Conservation (phyloP, 192 early-diverging fungal species). For the Mycoemilia scoparia region DNA sequence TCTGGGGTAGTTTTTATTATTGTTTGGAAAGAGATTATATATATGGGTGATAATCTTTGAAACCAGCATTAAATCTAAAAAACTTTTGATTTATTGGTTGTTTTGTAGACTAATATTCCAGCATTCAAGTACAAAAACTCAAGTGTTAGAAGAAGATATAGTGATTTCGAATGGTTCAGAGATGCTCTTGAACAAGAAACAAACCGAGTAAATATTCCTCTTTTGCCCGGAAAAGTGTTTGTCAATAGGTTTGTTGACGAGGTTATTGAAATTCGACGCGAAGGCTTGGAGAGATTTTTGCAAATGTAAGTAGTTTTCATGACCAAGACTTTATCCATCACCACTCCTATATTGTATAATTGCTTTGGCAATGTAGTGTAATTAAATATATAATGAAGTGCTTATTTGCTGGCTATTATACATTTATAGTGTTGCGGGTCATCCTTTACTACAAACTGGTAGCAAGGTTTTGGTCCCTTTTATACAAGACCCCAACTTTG, state of each 20-base stretch:
- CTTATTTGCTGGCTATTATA: no score
- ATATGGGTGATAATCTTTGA: no score
- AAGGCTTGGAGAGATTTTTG: slow-evolving; percentile 82
- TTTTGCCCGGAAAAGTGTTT: slow-evolving; percentile 91
- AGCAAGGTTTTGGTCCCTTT: slow-evolving; percentile 84
- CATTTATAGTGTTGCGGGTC: slow-evolving; percentile 84
- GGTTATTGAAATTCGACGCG: slow-evolving; percentile 81
- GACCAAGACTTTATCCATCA: no score
- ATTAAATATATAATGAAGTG: no score
- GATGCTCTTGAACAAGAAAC: slow-evolving; percentile 85
- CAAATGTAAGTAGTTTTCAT: no score
- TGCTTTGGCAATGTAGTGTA: no score
- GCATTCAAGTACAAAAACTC: slow-evolving; percentile 79
- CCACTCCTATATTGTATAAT: no score
- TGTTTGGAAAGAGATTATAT: no score
- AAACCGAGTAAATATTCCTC: slow-evolving; percentile 83
- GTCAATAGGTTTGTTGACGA: slow-evolving; percentile 89
- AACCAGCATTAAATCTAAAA: no score
- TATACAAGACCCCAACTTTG: slow-evolving; percentile 83
- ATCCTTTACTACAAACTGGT: slow-evolving; percentile 93
- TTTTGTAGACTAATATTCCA: slow-evolving; percentile 96
- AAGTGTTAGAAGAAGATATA: slow-evolving; percentile 76
- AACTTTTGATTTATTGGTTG: no score
- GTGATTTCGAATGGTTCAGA: slow-evolving; percentile 97
- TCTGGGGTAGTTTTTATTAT: no score